Conservation (phyloP, 23 red algal species). For the Chondrus crispus region DNA sequence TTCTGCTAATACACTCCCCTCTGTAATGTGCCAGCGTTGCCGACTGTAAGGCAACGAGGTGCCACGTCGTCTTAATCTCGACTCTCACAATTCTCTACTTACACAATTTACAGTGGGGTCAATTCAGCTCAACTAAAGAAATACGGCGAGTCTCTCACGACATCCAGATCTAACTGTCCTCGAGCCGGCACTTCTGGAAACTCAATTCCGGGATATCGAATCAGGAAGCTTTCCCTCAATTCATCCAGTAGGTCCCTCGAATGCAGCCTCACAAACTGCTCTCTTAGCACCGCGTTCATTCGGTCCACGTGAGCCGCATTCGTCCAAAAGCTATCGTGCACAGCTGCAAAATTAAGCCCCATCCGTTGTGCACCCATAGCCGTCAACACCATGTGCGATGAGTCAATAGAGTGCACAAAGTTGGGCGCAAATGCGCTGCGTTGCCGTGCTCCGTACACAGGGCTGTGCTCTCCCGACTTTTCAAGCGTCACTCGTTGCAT, state of each 20-base stretch:
- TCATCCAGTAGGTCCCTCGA: constrained; percentile 74
- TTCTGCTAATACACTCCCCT: no score
- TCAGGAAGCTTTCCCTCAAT: constrained; percentile 63
- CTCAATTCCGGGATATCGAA: constrained; percentile 51
- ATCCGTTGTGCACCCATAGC: constrained; percentile 54
- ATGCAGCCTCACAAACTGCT: constrained; percentile 82
- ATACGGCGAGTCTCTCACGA: constrained; percentile 73
- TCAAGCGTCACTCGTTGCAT: constrained; percentile 74
- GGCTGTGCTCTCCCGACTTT: constrained; percentile 45
- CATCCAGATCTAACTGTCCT: constrained; percentile 68
- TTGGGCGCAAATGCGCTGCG: constrained; percentile 91
- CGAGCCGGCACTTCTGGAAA: constrained; percentile 61
- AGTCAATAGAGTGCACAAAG: constrained; percentile 96
- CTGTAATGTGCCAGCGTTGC: neutral
- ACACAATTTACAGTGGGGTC: neutral
- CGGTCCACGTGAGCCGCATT: constrained; percentile 70
- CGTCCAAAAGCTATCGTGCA: constrained; percentile 99
- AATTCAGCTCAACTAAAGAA: constrained; percentile 72
- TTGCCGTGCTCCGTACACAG: constrained; percentile 67
- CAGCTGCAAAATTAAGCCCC: constrained; percentile 87
- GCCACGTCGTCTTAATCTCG: neutral
- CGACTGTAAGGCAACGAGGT: neutral
- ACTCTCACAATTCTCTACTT: neutral
- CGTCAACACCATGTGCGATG: constrained; percentile 95
- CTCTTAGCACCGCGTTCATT: constrained; percentile 84